A percentile compares a stretch with the other conserved stretches of the same genome.
phyloP scores from a whole-genome alignment of 192 early-diverging fungal genomes.

The Coemansia guatemalensis region DNA sequence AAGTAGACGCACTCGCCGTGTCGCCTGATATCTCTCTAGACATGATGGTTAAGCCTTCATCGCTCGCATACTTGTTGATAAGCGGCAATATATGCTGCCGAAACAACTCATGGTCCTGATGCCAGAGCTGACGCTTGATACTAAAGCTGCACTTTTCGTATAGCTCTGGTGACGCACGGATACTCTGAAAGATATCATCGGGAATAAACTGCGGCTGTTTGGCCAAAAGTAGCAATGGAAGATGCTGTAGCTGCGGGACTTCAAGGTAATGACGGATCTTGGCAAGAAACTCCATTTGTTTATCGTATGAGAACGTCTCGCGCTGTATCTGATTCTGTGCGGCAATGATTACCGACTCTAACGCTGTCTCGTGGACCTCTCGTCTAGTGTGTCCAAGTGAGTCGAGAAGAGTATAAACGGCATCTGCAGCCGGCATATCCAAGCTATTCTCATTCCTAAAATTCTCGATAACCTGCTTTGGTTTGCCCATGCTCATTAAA shows the following conservation, averaged over 20 bases:
- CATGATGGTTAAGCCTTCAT: constrained; percentile 19
- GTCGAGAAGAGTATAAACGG: constrained; percentile 39
- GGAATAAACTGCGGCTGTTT: constrained; percentile 29
- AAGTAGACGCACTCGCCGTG: constrained; percentile 1
- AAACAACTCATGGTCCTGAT: constrained; percentile 25
- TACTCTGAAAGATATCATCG: constrained; percentile 22
- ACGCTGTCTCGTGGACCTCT: constrained; percentile 27
- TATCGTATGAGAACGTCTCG: constrained; percentile 21
- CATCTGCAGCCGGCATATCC: constrained; percentile 34
- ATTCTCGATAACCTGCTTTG: constrained; percentile 26
- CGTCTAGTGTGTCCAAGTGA: constrained; percentile 33
- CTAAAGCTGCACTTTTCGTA: constrained; percentile 30
- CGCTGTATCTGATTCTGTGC: constrained; percentile 29
- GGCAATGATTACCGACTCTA: constrained; percentile 18
- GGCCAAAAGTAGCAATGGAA: constrained; percentile 39
- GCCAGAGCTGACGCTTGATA: constrained; percentile 45
- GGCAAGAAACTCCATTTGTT: constrained; percentile 20
- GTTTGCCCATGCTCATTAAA: constrained; percentile 37
- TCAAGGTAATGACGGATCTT: constrained; percentile 28
- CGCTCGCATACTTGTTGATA: constrained; percentile 15
- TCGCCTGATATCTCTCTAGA: constrained; percentile 29
- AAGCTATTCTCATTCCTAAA: constrained; percentile 27
- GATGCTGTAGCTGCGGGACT: constrained; percentile 26
- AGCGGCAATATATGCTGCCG: constrained; percentile 31
- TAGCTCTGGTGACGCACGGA: constrained; percentile 14